Evolutionary conservation across 208 protist genomes (phyloP), one percentile per base, ranked within the genome.

Genomic region (Spongospora subterranea): DNA sequence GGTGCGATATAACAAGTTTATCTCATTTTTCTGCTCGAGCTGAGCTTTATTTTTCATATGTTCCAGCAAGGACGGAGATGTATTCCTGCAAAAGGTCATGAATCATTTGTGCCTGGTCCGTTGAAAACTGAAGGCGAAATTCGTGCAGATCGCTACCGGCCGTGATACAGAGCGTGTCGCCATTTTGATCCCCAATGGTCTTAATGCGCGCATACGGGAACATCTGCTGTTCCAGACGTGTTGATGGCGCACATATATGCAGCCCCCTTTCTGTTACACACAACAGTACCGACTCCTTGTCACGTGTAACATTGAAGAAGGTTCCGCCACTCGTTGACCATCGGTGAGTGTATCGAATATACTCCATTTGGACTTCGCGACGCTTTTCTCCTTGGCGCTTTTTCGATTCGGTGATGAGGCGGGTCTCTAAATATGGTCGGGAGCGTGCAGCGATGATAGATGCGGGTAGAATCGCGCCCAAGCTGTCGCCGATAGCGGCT

Each of bases 161-260:
- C 17, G 35, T 43, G 17, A 82, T n/a, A n/a, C 13, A 39, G 17
- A 82, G n/a, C n/a, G 35, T 20, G 17, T 6, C 6, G 17, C 71
- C 71, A 43, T 6, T 39, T 20, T 40, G 17, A 20, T 82, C 71
- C 17, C 71, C 71, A 13, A 39, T 39, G 6, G 6, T 82, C 71
- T 82, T 82, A 45, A 82, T 82, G 71, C 71, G 71, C 17, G 71
- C 6, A 43, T 82, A 82, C n/a, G 71, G 71, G 71, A 82, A 82
- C 71, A 82, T 35, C 11, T 35, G 71, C n/a, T 43, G n/a, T n/a
- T 82, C n/a, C 6, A n/a, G 6, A 6, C n/a, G n/a, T 43, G 71
- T 82, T 39, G 13, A 6, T 6, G 71, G 71, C 6, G 6, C 71
- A 20, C 6, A 6, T 20, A 35, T 17, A 43, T 82, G 71, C 17